Conservation (phyloP, 257 asterid species). For the Solanum clarkiae region DNA sequence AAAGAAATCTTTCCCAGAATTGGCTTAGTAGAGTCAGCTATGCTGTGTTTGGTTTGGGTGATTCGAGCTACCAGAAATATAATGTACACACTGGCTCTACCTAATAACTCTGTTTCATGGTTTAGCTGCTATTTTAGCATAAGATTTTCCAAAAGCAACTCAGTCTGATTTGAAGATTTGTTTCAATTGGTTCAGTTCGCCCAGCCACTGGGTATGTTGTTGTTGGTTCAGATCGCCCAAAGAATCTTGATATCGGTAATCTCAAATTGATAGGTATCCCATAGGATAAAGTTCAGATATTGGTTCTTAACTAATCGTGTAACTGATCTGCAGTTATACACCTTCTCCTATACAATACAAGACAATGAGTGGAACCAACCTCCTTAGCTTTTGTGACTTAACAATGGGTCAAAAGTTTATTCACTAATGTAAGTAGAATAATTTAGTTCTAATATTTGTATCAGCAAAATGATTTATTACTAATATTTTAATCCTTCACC, state of each 20-base stretch:
- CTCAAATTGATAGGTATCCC: not conserved
- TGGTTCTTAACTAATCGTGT: not conserved
- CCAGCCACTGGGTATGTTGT: not conserved
- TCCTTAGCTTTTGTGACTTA: not conserved
- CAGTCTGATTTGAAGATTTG: not conserved
- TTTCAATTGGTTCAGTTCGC: not conserved
- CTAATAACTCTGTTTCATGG: not conserved
- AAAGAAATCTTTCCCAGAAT: slow-evolving; percentile 46
- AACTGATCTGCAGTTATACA: not conserved
- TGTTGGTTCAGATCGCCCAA: not conserved
- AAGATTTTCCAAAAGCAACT: not conserved
- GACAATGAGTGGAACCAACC: not conserved
- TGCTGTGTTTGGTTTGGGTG: slow-evolving; percentile 97
- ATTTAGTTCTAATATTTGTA: not conserved
- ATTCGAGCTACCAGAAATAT: slow-evolving; percentile 94
- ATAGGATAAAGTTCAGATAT: not conserved
- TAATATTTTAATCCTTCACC: not conserved
- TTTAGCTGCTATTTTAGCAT: not conserved
- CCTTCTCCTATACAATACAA: not conserved
- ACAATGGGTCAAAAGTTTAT: not conserved
- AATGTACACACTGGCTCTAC: slow-evolving; percentile 32
- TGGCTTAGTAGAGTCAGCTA: slow-evolving; percentile 52
- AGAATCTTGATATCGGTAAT: not conserved
- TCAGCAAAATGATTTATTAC: not conserved
- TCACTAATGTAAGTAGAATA: not conserved